Evolutionary conservation across 73 alveolate genomes (phyloP), one percentile per base, ranked within the genome.

Genomic region (Loxodes magnus): DNA sequence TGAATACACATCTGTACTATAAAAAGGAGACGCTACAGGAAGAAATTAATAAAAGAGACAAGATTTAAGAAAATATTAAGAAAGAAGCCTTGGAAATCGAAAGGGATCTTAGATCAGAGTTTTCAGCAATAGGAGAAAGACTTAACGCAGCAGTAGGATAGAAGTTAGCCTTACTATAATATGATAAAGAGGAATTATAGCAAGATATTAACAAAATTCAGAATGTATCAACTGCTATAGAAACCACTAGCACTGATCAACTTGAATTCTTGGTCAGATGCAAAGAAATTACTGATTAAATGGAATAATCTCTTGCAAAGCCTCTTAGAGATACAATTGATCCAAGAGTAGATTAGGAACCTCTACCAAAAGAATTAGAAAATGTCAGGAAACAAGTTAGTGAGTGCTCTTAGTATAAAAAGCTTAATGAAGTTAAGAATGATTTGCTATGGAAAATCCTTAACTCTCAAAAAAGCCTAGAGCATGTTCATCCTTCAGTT

Each of bases 121-220:
- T 77, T 54, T 87, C 96, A 3, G 97, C 88, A 4, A 71, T 93
- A 1, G 77, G 88, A 39, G 99, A 93, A 68, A 77, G 96, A 83
- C 82, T 93, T n/a, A 93, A 82, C 34, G 67, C 85, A 38, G 88
- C 87, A 42, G 90, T 81, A 34, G 99, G 99, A 30, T 87, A 79
- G 42, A 93, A 92, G 65, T 38, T 87, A 31, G 99, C 99, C 12
- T 74, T 89, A 3, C 68, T 93, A 42, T 67, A 90, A 60, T 87
- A 78, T 73, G 98, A 93, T 51, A 83, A 89, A 44, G 74, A 93
- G 2, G 96, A 85, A 59, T 76, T 77, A 38, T 88, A 93, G 70
- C 84, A 82, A 65, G 99, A 93, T 51, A 72, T 93, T 51, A 92
- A 86, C 44, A 71, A 84, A 37, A 90, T 93, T 9, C 89, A 93